Evolutionary conservation across 108 stramenopile genomes (phyloP).

Genomic region (Seminavis robusta): DNA sequence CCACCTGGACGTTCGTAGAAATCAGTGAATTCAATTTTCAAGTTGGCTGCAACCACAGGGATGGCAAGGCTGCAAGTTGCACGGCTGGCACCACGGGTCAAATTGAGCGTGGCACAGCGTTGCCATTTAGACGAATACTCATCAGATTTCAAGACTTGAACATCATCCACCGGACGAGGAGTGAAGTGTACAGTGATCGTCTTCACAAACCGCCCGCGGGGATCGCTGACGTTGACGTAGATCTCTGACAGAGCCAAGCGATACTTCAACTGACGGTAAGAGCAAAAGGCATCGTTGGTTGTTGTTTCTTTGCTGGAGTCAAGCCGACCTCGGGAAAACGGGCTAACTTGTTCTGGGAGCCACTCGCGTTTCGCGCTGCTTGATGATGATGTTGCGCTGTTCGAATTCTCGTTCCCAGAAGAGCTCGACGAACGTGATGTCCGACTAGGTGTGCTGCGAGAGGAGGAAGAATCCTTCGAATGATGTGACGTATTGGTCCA

Average conservation of each 20-base stretch:
- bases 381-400: background rate
- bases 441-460: background rate
- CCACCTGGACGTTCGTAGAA: slow-evolving; percentile 74
- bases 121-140: slow-evolving; percentile 62
- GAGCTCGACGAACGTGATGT: background rate
- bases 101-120: slow-evolving; percentile 53
- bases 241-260: slow-evolving; percentile 67
- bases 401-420: background rate
- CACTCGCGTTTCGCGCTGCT: slow-evolving; percentile 18
- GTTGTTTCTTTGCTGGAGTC: slow-evolving; percentile 40
- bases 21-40: slow-evolving; percentile 72
- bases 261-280: slow-evolving; percentile 54
- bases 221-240: slow-evolving; percentile 58
- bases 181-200: slow-evolving; percentile 60
- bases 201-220: slow-evolving; percentile 75
- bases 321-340: slow-evolving; percentile 46
- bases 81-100: slow-evolving; percentile 55
- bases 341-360: slow-evolving; percentile 54
- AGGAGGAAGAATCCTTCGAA: background rate
- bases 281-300: slow-evolving; percentile 62
- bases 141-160: slow-evolving; percentile 47
- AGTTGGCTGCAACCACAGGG: slow-evolving; percentile 70
- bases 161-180: slow-evolving; percentile 49
- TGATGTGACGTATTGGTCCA: slow-evolving; percentile 1
- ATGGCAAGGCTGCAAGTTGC: slow-evolving; percentile 41